Base-by-base conservation (phyloP, 306 rosid genomes). In the Cicer bijugum region DNA sequence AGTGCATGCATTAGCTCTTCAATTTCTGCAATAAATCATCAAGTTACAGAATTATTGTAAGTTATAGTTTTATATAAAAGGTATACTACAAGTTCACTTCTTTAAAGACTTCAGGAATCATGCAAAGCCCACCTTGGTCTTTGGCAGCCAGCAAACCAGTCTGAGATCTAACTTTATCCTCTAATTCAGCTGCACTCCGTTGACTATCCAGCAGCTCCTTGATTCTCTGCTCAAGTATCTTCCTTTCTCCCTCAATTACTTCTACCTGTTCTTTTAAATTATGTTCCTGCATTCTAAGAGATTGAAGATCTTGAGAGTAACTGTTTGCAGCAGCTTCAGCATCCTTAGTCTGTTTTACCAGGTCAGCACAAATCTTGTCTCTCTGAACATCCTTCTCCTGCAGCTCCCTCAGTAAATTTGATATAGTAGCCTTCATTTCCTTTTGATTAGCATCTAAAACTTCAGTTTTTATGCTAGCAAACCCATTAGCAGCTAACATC, bases 341-440 rank as follows among this genome's bases (percentile, higher is more conserved):
- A 74, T 83, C 89, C 89, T 88, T 91, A 69, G 91, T 85, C 83
- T 91, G 99, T 82, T 82, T 82, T 12, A 90, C 97, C 72, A 95
- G 93, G 38, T 95, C 97, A 82, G 83, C 81, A 86, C 95, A 90
- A 67, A 90, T 82, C 82, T 75, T 84, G 59, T 95, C 99, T 69
- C 85, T 91, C 70, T 90, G 92, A 77, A 90, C 78, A 72, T 95
- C 99, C 84, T 95, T 95, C 85, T 95, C 97, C 83, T 87, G 97
- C 79, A 91, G 97, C 78, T 91, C 97, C 76, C 80, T 85, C 89
- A 88, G 97, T 88, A 95, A 75, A 82, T 87, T 86, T 48, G 86
- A 51, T 63, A 91, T 80, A 35, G 81, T 76, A 66, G 71, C 80
- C 89, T 90, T 95, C 93, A 88, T 85, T 83, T 95, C 97, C 80